Evolutionary conservation across 495 filamentous ascomycete species (phyloP), one percentile per base, ranked within the genome.

Genomic region (Daldinia grandis): DNA sequence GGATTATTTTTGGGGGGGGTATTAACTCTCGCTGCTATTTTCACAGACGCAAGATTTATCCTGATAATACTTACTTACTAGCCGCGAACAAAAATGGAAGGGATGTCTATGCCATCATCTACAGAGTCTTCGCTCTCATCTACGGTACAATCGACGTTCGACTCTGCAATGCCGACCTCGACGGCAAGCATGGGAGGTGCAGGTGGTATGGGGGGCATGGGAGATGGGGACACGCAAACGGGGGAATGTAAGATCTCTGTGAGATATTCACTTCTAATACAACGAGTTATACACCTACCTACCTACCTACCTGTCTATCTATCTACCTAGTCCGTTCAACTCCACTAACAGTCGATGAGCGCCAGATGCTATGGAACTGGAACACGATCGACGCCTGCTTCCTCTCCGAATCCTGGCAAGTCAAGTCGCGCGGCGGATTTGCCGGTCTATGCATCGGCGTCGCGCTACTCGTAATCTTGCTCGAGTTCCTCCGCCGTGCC

Each of bases 291-390:
- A 47, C 12, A 21, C 15, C 5, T 28, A n/a, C n/a, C n/a, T n/a
- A n/a, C n/a, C n/a, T n/a, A n/a, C n/a, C n/a, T n/a, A n/a, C n/a
- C n/a, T n/a, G n/a, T n/a, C n/a, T n/a, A n/a, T n/a, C n/a, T n/a
- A n/a, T n/a, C n/a, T 0, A 14, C 33, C 33, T 14, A 35, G 33
- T 35, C 2, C 3, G 33, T 25, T 17, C 8, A 51, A 15, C 27
- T 5, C 53, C 5, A n/a, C 58, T 68, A 51, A 59, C 24, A 33
- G 1, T 8, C n/a, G 1, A 9, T 2, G n/a, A 28, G 12, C 6
- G 8, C 15, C 66, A 88, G 87, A 94, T 93, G 91, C 78, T 92
- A 2, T 92, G 90, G 90, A 92, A 94, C 72, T 93, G 91, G 90
- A 79, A 89, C 65, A 91, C 88, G 0, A 78, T 92, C 35, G 86